phyloP scores from a whole-genome alignment of 805 yeast species.

The Candida pini region DNA sequence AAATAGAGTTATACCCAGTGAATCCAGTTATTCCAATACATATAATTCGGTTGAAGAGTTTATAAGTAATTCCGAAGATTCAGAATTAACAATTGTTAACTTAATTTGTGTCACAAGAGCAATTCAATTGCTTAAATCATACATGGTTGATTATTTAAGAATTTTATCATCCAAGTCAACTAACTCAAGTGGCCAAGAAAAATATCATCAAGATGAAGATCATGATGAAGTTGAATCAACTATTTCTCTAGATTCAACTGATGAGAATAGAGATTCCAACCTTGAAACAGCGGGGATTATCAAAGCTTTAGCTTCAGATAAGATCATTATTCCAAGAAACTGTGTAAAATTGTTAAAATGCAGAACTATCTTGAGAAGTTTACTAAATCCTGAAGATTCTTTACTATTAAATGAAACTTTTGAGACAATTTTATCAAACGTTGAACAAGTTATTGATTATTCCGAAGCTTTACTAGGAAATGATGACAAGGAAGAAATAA shows the following conservation, averaged over 20 bases:
- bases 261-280: no score
- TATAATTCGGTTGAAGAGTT: conserved; percentile 23
- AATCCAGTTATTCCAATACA: conserved; percentile 13
- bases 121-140: conserved; percentile 14
- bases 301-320: conserved; percentile 9
- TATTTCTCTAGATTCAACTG: no score
- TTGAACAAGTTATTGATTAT: conserved; percentile 18
- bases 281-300: conserved; percentile 6
- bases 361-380: conserved; percentile 22
- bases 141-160: conserved; percentile 17
- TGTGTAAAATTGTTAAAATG: conserved; percentile 24
- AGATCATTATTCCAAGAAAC: conserved; percentile 19
- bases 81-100: conserved; percentile 21
- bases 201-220: conserved; percentile 4
- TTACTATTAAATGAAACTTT: conserved; percentile 19
- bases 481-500: conserved; percentile 5
- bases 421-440: conserved; percentile 18
- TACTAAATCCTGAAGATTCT: conserved; percentile 21
- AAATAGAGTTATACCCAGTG: conserved; percentile 1
- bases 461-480: conserved; percentile 7
- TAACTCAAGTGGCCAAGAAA: conserved; percentile 2
- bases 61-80: conserved; percentile 18
- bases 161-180: conserved; percentile 6
- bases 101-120: conserved; percentile 19
- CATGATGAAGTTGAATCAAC: conserved; percentile 4